Evolutionary conservation across 2,329 filamentous ascomycete species (phyloP).

Genomic region (Botryotinia globosa): DNA sequence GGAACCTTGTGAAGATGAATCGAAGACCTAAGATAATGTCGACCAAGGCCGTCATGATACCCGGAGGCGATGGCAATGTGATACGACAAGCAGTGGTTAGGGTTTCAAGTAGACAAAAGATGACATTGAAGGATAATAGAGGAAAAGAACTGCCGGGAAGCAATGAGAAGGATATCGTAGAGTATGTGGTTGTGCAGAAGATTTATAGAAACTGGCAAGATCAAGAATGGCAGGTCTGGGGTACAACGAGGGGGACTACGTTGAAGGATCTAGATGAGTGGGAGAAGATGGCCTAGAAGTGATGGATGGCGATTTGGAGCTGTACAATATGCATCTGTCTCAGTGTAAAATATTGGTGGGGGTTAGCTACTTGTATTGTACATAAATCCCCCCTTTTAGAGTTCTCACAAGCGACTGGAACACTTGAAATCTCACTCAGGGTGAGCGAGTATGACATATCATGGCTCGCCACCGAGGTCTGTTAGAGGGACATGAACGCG

Average conservation of each 20-base stretch:
- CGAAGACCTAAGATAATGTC: slow-evolving; percentile 42
- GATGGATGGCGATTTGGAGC: neutral
- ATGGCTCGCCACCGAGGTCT: neutral
- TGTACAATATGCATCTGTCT: slow-evolving; percentile 5
- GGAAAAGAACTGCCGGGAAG: slow-evolving; percentile 46
- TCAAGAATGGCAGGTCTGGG: slow-evolving; percentile 62
- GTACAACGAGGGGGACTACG: slow-evolving; percentile 56
- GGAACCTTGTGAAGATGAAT: slow-evolving; percentile 55
- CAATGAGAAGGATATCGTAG: slow-evolving; percentile 53
- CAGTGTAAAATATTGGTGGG: neutral
- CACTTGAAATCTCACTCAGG: neutral
- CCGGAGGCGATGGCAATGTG: slow-evolving; percentile 42
- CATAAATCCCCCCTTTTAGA: neutral
- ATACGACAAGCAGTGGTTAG: slow-evolving; percentile 60
- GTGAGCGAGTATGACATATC: neutral
- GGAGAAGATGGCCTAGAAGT: slow-evolving; percentile 3
- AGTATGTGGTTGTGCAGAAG: slow-evolving; percentile 63
- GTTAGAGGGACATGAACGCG: neutral
- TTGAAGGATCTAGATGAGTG: slow-evolving; percentile 35
- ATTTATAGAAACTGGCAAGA: slow-evolving; percentile 45
- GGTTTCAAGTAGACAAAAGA: slow-evolving; percentile 55
- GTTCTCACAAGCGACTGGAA: neutral
- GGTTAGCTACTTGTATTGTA: neutral
- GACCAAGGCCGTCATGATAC: slow-evolving; percentile 51
- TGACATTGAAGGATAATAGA: slow-evolving; percentile 41